Base-by-base conservation (phyloP, 1,139 yeast genomes). In the Pichia sp. region DNA sequence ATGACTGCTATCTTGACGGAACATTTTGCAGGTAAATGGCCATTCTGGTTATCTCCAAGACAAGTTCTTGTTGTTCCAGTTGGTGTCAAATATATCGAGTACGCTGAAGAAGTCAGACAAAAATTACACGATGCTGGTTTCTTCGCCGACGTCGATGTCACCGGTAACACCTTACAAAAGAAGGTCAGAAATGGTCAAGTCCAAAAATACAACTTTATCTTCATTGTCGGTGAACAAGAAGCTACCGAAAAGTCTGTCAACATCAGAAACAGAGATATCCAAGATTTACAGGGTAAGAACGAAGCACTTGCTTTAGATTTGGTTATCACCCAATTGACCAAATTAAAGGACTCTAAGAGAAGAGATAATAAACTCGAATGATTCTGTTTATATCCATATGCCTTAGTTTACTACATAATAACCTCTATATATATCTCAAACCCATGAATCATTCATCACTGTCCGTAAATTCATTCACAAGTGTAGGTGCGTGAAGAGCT, bases 31-130 rank as follows among this genome's bases (percentile, higher is more conserved):
- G 99, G 99, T 68, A 90, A 89, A 72, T 92, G 98, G 98, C 99
- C 99, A 67, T 87, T 93, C 80, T 93, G 99, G 99, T 79, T 93
- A 67, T 90, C 97, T 36, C 99, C 99, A 67, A 87, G 98, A 79
- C 99, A 93, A 75, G 79, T 90, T 56, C 78, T 90, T 68, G 93
- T 93, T 67, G 92, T 93, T 38, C 99, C 99, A 64, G 96, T 93
- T 65, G 97, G 97, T 67, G 95, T 88, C 61, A 89, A 89, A 72
- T 92, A 86, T 77, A 83, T 79, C 68, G 96, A 85, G 61, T 93
- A 93, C 68, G 98, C 97, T 50, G 84, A 85, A 71, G 75, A 81
- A 64, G 87, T 92, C 60, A 84, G 85, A 67, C 82, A 87, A 68
- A 73, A 73, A 63, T 79, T 93, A 72, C 83, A 82, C 58, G 79